phyloP scores from a whole-genome alignment of 106 monocot genomes.

The Dendrobium catenatum region DNA sequence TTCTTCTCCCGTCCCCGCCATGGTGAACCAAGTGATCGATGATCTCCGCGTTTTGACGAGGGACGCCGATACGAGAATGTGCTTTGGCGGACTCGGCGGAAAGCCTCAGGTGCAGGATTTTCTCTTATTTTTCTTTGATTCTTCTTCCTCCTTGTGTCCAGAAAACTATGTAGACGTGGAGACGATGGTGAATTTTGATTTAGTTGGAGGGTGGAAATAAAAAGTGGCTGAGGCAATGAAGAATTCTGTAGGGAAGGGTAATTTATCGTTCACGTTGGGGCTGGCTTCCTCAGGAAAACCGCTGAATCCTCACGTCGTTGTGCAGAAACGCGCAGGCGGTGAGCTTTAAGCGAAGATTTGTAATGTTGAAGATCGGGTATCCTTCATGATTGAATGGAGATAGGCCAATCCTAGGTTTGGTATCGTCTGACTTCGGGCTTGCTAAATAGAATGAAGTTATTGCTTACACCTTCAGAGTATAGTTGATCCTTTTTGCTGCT shows the following conservation, averaged over 20 bases:
- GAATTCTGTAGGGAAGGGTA: neutral
- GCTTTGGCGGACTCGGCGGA: conserved; percentile 73
- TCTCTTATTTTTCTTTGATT: neutral
- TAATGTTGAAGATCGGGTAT: neutral
- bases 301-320: neutral
- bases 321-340: neutral
- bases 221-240: neutral
- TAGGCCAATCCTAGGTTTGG: neutral
- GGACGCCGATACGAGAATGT: conserved; percentile 35
- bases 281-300: neutral
- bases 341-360: neutral
- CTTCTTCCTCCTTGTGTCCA: neutral
- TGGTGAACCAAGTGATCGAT: conserved; percentile 41
- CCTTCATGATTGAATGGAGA: neutral
- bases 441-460: neutral
- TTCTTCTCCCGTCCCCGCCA: conserved; percentile 62
- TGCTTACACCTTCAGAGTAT: neutral
- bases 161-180: neutral
- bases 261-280: neutral
- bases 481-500: too few relatives aligned
- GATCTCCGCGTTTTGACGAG: conserved; percentile 42
- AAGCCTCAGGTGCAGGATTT: conserved; percentile 53
- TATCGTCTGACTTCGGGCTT: neutral
- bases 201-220: neutral
- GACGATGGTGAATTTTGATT: neutral